These are phyloP conservation scores for Debaryomyces maramus DNA, from an alignment of 805 yeast species.

Conservation along the genomic window DNA sequence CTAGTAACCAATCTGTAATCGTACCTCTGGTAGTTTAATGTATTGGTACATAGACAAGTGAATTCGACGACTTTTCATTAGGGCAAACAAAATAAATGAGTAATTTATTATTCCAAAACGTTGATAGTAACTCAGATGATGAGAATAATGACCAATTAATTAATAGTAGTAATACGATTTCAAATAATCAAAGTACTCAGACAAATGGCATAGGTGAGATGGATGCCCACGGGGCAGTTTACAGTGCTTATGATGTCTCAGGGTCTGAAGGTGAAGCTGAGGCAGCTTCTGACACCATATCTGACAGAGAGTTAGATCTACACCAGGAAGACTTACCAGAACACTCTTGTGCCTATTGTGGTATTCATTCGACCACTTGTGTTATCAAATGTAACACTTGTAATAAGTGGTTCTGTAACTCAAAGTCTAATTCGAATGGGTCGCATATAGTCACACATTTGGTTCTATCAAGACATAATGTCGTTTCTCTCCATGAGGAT, in stretches of 20 bases:
- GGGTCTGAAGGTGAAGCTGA: too few relatives aligned
- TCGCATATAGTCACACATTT: conserved; percentile 87
- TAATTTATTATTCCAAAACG: conserved; percentile 22
- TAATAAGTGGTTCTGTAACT: conserved; percentile 87
- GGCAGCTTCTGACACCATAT: too few relatives aligned
- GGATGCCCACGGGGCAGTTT: background rate
- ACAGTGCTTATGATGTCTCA: background rate
- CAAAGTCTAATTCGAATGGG: conserved; percentile 52
- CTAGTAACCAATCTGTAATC: too few relatives aligned
- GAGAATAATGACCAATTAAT: background rate
- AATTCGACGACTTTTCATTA: too few relatives aligned
- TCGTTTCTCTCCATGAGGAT: conserved; percentile 71
- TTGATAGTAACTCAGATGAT: conserved; percentile 6
- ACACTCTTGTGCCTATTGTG: conserved; percentile 67
- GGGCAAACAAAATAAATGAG: too few relatives aligned
- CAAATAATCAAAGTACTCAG: background rate
- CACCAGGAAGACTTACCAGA: conserved; percentile 8
- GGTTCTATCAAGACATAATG: conserved; percentile 75
- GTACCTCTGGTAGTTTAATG: too few relatives aligned
- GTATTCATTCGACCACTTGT: conserved; percentile 59
- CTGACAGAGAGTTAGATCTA: conserved; percentile 1
- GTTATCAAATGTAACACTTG: conserved; percentile 78
- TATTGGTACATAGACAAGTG: too few relatives aligned
- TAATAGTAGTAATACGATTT: background rate
- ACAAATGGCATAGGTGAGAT: background rate